phyloP scores from a whole-genome alignment of 2,329 filamentous ascomycete species.

The Diplodia mutila region DNA sequence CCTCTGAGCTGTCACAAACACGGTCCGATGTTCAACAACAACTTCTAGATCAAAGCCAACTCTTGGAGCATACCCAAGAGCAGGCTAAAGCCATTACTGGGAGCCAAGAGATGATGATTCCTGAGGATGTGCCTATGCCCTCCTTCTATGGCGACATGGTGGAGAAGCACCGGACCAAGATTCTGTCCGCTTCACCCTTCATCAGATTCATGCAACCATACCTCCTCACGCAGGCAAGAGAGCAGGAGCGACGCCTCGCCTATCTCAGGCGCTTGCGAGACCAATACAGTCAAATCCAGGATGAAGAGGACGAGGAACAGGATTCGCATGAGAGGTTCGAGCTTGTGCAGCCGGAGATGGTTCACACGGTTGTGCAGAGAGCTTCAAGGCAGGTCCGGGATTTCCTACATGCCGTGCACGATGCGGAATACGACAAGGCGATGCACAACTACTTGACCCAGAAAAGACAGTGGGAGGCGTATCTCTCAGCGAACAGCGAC shows the following conservation, averaged over 20 bases:
- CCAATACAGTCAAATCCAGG: conserved; percentile 57
- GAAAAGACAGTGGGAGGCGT: conserved; percentile 94
- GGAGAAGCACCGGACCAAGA: conserved; percentile 87
- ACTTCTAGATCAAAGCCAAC: neutral
- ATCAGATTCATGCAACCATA: conserved; percentile 95
- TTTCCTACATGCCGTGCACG: conserved; percentile 90
- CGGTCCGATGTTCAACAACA: neutral
- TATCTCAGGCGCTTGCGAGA: conserved; percentile 84
- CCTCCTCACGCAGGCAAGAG: conserved; percentile 85
- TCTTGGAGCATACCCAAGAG: conserved; percentile 19
- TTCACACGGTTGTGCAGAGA: conserved; percentile 78
- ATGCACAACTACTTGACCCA: conserved; percentile 92
- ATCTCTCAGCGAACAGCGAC: conserved; percentile 80
- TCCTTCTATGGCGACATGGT: conserved; percentile 96
- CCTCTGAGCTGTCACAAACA: neutral
- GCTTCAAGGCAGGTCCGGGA: conserved; percentile 88
- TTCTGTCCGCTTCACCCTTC: conserved; percentile 93
- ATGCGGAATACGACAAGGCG: conserved; percentile 95
- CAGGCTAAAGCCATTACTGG: conserved; percentile 31
- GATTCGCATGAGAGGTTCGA: conserved; percentile 71
- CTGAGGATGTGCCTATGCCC: conserved; percentile 76
- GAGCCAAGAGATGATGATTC: conserved; percentile 59
- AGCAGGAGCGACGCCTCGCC: conserved; percentile 82
- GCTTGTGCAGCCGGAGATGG: conserved; percentile 93
- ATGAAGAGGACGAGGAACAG: conserved; percentile 37